These are phyloP conservation scores for Oryza glumipatula DNA, from an alignment of 176 grass and related monocot species.

Conservation along the genomic window DNA sequence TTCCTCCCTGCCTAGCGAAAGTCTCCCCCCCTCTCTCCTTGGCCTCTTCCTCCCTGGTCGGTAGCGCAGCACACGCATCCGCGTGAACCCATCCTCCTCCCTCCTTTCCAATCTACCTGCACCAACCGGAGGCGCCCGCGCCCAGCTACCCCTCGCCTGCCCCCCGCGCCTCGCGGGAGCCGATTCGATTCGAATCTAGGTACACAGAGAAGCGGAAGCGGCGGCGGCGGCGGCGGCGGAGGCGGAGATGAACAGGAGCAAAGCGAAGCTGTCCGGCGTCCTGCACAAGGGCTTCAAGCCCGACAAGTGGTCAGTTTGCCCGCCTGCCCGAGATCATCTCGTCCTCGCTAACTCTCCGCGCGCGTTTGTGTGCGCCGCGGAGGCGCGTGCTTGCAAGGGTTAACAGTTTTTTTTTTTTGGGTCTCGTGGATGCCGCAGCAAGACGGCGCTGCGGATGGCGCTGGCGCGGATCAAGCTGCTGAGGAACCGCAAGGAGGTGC, in stretches of 20 bases:
- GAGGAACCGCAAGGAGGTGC: constrained; percentile 75
- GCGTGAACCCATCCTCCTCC: neutral
- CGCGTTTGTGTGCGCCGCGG: too few species aligned
- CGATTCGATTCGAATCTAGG: constrained; percentile 27
- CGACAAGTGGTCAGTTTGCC: constrained; percentile 71
- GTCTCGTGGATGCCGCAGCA: constrained; percentile 51
- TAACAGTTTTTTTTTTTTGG: neutral
- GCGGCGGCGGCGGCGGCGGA: neutral
- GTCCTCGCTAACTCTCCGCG: too few species aligned
- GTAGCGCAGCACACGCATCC: neutral
- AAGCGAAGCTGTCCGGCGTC: constrained; percentile 76
- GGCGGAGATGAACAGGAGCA: constrained; percentile 51
- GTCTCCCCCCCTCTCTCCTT: neutral
- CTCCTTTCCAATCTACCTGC: constrained; percentile 39
- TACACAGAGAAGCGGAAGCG: neutral
- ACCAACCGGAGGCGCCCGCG: neutral
- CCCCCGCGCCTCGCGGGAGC: neutral
- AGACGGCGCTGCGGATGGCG: constrained; percentile 82
- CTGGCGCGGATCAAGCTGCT: constrained; percentile 89
- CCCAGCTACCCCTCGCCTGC: neutral
- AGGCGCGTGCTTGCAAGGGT: neutral
- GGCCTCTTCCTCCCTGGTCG: neutral
- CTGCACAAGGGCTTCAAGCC: constrained; percentile 90
- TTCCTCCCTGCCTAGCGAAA: neutral
- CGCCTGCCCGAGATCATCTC: constrained; percentile 1